Evolutionary conservation across 768 basidiomycete genomes (phyloP), one percentile per base, ranked within the genome.

Genomic region (Phlebiopsis flavidoalba): DNA sequence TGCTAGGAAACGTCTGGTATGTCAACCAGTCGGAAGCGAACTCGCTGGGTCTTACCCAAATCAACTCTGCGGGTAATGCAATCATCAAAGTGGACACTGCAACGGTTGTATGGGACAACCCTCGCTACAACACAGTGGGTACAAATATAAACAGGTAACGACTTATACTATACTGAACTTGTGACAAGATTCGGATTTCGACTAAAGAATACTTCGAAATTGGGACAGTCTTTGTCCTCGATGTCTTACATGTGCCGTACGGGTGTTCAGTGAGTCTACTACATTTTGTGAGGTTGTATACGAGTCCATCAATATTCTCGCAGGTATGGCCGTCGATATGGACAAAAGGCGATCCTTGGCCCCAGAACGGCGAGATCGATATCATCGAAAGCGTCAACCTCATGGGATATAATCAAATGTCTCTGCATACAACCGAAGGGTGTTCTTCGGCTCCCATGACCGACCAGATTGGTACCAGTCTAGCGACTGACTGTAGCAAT

Each of bases 71-170:
- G 8, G 91, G 91, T 22, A 83, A 93, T 73, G 91, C 89, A n/a
- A 73, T 97, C 60, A 95, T 98, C 93, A 78, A 83, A 35, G 87
- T 95, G 24, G 93, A 95, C 69, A 95, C 91, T 7, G 95, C 93
- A 3, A 79, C 84, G 8, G 80, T 73, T 15, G 88, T 95, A 24
- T 67, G 66, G 5, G 81, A 71, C 43, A 88, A 24, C 24, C 35
- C 36, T 31, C 33, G 31, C n/a, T n/a, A n/a, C 4, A 43, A 43
- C 40, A 12, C 40, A 17, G 40, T 43, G 40, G 17, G 40, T 17
- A 3, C 17, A 3, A 12, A 17, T 40, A 43, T 12, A 43, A 17
- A 12, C 11, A 10, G 3, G 40, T n/a, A n/a, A n/a, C n/a, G 12
- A 43, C 17, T 51, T 43, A 17, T 43, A 43, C 17, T 43, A n/a